Base-by-base conservation (phyloP, 768 basidiomycete species). In the Tulasnella sp. region DNA sequence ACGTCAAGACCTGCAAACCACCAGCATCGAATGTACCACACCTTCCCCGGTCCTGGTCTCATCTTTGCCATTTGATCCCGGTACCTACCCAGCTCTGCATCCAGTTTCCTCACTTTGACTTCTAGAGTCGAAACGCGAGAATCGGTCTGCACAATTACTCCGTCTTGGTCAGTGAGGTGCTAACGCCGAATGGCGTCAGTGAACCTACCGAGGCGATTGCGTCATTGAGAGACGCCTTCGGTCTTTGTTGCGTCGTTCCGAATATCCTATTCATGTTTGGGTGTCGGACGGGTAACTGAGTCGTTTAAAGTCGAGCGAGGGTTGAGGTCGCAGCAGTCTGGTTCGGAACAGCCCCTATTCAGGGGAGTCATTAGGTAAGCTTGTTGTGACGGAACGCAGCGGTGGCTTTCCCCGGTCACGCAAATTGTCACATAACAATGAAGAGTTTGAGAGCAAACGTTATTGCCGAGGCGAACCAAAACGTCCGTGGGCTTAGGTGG, bases 41-140 rank as follows among this genome's bases (percentile, higher is more conserved):
- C 97, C 91, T 98, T 99, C 75, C 97, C 97, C 36, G 98, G 96
- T 0, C 98, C 98, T 82, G 92, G 93, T 34, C 95, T 89, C 84
- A 99, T 88, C 86, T 95, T 97, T 83, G 91, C 89, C 94, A 99
- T 95, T 86, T 99, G 98, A 77, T 97, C 95, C 85, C 96, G 96
- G 88, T 98, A 98, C 52, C 94, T 88, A 73, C 88, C 88, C 27
- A 99, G 89, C 84, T 99, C 98, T 7, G 92, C 97, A 83, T 99
- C 97, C 39, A 99, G 89, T 85, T 99, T 99, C 87, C 93, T 93
- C 82, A 99, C 88, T 88, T 99, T 99, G 84, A 98, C 97, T 85
- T 99, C 96, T 81, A 98, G 94, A 18, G 93, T 91, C 38, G 92
- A 91, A 85, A 95, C 89, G 76, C 97, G 91, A 0, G 90, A 85